Evolutionary conservation across 352 stramenopile genomes (phyloP), one percentile per base, ranked within the genome.

Genomic region (Phytopythium boreale): DNA sequence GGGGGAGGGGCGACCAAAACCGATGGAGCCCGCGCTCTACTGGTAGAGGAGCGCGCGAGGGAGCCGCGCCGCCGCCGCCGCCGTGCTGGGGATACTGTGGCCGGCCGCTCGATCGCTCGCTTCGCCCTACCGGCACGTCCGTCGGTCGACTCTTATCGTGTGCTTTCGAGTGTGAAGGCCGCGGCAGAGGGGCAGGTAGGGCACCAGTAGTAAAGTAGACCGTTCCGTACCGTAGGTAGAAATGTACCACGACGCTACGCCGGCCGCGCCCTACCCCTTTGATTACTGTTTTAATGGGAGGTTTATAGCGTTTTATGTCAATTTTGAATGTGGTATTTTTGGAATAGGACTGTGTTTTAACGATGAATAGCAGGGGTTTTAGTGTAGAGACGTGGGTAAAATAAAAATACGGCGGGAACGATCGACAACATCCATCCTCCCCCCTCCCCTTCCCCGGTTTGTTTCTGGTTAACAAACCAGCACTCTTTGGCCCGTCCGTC

Each of bases 141-240:
- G 46, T 52, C 46, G 43, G 43, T 12, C 19, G 43, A 20, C 2
- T 50, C 19, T 10, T 31, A 31, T 26, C 29, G 29, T 19, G 52
- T 43, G 52, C 52, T 37, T 58, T 58, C 52, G 31, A 58, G 52
- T 58, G 52, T 58, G 52, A 58, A 52, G 46, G 10, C 14, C 8
- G 46, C 52, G 52, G 52, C 19, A 58, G 52, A 58, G 52, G 52
- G 29, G 31, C 52, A 58, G 10, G 29, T 26, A 27, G 27, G 12
- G 49, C 50, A 7, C 43, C 43, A 46, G 39, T n/a, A 46, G 15
- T 46, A 14, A 8, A 15, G 39, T 46, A 8, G n/a, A 31, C 22
- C n/a, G n/a, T 29, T n/a, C n/a, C n/a, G n/a, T n/a, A 4, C 43
- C 19, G 43, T 27, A 24, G 29, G 47, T 14, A 36, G 47, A n/a